These are phyloP conservation scores for Aspergillus fijiensis DNA, from an alignment of 2,329 filamentous ascomycete genomes.

Conservation along the genomic window DNA sequence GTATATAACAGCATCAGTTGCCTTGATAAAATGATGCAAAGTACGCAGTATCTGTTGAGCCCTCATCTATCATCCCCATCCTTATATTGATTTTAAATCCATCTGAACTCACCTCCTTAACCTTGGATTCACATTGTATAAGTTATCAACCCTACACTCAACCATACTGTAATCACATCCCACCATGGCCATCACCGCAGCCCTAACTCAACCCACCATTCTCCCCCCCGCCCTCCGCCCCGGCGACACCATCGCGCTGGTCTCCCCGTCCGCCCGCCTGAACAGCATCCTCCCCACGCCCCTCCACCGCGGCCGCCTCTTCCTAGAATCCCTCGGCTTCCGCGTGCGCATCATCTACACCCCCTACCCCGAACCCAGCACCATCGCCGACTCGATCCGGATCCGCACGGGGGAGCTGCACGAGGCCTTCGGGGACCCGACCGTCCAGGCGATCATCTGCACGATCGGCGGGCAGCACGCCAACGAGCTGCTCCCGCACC, in stretches of 20 bases:
- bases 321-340: slow-evolving; percentile 3
- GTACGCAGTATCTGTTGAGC: too few species aligned
- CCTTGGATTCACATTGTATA: too few species aligned
- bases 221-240: slow-evolving; percentile 20
- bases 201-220: neutral
- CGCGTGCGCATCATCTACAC: neutral
- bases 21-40: too few species aligned
- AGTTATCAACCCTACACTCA: too few species aligned
- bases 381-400: slow-evolving; percentile 4
- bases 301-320: neutral
- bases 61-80: too few species aligned
- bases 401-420: slow-evolving; percentile 13
- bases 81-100: too few species aligned
- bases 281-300: slow-evolving; percentile 24
- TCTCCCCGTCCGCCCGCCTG: slow-evolving; percentile 31
- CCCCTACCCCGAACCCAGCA: neutral
- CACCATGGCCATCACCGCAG: neutral
- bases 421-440: slow-evolving; percentile 13
- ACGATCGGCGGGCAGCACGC: slow-evolving; percentile 26
- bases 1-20: too few species aligned
- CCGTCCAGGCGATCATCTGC: slow-evolving; percentile 27
- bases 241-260: slow-evolving; percentile 32
- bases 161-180: neutral
- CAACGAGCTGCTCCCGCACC: slow-evolving; percentile 28
- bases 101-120: too few species aligned